Evolutionary conservation across 1,284 basidiomycete genomes (phyloP), one percentile per base, ranked within the genome.

Genomic region (Ustilago cynodontis): DNA sequence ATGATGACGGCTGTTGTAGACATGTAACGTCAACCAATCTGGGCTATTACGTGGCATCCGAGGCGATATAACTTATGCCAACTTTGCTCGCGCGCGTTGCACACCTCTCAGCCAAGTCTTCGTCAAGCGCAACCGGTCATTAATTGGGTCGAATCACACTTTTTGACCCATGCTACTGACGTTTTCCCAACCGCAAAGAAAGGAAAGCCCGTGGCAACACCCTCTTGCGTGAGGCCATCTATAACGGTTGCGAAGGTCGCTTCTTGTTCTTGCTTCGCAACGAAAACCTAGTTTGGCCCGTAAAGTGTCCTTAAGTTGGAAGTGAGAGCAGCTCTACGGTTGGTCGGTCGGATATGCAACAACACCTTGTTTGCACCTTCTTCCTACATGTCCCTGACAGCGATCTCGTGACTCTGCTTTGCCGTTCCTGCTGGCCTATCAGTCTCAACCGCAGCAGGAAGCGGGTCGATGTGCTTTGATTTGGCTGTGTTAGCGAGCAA

Each of bases 261-360:
- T 33, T 33, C 31, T 33, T 11, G 14, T 6, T 37, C 8, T 13
- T 10, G 35, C 35, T 37, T 37, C n/a, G 35, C 35, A 37, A 3
- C 41, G 4, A 1, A 43, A 43, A 43, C 41, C 20, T 37, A 6
- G 35, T 13, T 20, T 16, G 10, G n/a, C 41, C 41, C 20, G 8
- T 16, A 4, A 7, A 43, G n/a, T 20, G 8, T 20, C 11, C 41
- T 43, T 20, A 18, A 43, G 41, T 20, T 16, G 41, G n/a, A n/a
- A 43, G 41, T 43, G 2, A 20, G 16, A 43, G 2, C 41, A 43
- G 41, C n/a, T 20, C 8, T 20, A 11, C 8, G 35, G n/a, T 20
- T 49, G 47, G 47, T 49, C 39, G 37, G 49, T 22, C 58, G 54
- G 54, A 63, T 50, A 57, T 63, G 61, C 61, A 57, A 20, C 54